Conservation (phyloP, 176 grass and related monocot genomes). For the Oryza meridionalis region DNA sequence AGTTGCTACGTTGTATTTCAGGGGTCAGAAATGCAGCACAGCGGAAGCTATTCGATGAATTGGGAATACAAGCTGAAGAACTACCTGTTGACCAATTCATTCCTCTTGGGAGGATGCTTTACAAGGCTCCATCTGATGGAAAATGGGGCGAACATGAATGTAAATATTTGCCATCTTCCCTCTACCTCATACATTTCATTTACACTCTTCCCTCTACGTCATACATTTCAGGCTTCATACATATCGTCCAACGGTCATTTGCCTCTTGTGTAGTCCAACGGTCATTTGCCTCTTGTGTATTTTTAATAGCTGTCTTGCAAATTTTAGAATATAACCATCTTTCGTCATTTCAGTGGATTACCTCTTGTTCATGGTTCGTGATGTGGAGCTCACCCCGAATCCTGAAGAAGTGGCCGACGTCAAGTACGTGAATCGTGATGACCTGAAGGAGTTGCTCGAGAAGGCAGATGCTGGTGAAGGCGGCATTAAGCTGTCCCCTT, state of each 20-base stretch:
- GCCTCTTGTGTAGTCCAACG: not conserved
- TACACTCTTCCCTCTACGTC: not conserved
- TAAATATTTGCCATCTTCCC: conserved; percentile 31
- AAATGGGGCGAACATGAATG: conserved; percentile 95
- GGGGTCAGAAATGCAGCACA: conserved; percentile 88
- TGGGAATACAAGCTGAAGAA: conserved; percentile 75
- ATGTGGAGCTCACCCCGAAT: conserved; percentile 72
- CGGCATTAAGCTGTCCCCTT: conserved; percentile 76
- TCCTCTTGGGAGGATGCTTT: conserved; percentile 81
- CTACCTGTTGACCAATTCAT: conserved; percentile 81
- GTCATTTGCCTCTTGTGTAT: not conserved
- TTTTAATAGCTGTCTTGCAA: not conserved
- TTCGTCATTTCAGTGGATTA: conserved; percentile 77
- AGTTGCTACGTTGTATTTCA: conserved; percentile 33
- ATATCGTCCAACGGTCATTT: not conserved
- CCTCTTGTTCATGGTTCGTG: conserved; percentile 78
- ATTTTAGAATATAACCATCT: not conserved
- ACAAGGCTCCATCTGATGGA: conserved; percentile 94
- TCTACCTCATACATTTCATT: not conserved
- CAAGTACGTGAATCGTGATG: conserved; percentile 71
- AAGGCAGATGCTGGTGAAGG: conserved; percentile 78
- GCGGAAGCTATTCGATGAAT: conserved; percentile 89
- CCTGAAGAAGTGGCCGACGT: conserved; percentile 75
- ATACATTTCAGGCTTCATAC: conserved; percentile 3
- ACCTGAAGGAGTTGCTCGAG: conserved; percentile 69